Conservation (phyloP, 2,329 filamentous ascomycete species). For the Aspergillus sp. region DNA sequence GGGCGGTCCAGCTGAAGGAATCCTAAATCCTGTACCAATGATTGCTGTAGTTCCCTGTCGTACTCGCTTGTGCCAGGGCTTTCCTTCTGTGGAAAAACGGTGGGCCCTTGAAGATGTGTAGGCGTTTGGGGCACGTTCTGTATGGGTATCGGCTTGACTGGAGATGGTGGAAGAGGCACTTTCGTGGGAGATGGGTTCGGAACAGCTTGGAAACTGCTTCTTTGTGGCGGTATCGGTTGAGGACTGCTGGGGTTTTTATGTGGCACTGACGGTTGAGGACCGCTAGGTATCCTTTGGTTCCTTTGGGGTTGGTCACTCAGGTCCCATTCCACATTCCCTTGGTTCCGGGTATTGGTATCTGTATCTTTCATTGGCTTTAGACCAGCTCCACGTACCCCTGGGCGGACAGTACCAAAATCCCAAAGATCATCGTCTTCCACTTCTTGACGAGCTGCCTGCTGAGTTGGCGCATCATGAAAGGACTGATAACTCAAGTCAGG, state of each 20-base stretch:
- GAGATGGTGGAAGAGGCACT: constrained; percentile 55
- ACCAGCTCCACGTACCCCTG: constrained; percentile 62
- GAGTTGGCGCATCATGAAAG: constrained; percentile 32
- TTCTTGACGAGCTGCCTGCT: constrained; percentile 46
- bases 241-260: constrained; percentile 27
- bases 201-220: constrained; percentile 30
- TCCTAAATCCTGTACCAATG: constrained; percentile 35
- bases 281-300: constrained; percentile 20
- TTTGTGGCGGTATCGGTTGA: constrained; percentile 52
- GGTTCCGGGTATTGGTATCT: constrained; percentile 66
- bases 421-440: constrained; percentile 46
- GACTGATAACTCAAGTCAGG: constrained; percentile 41
- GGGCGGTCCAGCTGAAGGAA: constrained; percentile 33
- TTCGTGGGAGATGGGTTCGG: constrained; percentile 50
- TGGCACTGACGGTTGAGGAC: background rate
- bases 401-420: constrained; percentile 94
- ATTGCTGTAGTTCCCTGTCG: constrained; percentile 35
- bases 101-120: constrained; percentile 39
- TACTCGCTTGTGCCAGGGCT: constrained; percentile 35
- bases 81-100: constrained; percentile 23
- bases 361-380: constrained; percentile 72
- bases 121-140: constrained; percentile 46
- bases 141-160: constrained; percentile 47
- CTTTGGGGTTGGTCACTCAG: constrained; percentile 16
- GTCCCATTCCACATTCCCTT: constrained; percentile 31